Evolutionary conservation across 805 yeast genomes (phyloP), one percentile per base, ranked within the genome.

Genomic region (Spathaspora girioi): DNA sequence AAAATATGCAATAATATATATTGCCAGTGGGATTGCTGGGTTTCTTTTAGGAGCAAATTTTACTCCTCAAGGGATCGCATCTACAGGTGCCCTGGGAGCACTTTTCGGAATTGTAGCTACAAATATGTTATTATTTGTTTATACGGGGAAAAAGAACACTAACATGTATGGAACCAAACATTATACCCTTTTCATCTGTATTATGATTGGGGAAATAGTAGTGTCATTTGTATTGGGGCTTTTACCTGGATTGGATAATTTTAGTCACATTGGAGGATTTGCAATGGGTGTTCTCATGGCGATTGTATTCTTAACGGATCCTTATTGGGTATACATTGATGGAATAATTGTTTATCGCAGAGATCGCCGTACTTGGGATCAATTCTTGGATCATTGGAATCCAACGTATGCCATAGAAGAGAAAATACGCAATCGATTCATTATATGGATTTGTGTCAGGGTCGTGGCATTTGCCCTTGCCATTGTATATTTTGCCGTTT

Each of bases 221-320:
- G 71, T 84, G 4, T 75, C 84, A 38, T 73, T 86, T 45, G 86
- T 78, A 6, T 66, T 86, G 17, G 92, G 92, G 0, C 68, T 86
- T 17, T 66, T 86, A 14, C 92, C 92, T 0, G 92, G 92, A 0
- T 62, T 86, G 49, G 92, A 86, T 64, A 86, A 86, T 62, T 86
- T 86, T 60, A 77, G 87, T 43, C 91, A 86, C 63, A 79, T 86
- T 57, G 92, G 92, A 10, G 92, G 92, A 5, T 84, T 86, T 66
- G 78, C 82, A 20, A 68, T 81, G 66, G 92, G 92, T 0, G 38
- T 82, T 0, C 61, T 81, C 26, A 56, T 75, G 32, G 81, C 86
- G 0, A 59, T 82, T 0, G 66, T 77, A 1, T 54, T 84, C 10
- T 59, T 86, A 40, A 74, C 80, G 40, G 84, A 82, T 54, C 92